Evolutionary conservation across 2,329 filamentous ascomycete genomes (phyloP).

Genomic region (Capronia americana): DNA sequence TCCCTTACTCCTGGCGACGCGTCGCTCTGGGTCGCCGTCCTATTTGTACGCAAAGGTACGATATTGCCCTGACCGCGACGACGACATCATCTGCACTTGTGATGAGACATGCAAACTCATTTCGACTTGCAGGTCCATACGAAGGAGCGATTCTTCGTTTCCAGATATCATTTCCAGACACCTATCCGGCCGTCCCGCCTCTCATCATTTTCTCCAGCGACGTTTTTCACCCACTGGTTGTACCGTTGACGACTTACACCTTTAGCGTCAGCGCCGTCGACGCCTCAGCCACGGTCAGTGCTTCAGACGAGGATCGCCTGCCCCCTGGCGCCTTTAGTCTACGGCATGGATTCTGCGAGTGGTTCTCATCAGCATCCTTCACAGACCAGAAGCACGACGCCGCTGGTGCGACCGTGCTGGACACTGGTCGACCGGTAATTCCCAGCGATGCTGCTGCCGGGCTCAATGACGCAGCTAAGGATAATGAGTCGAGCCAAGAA

Average conservation of each 20-base stretch:
- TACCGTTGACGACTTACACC: conserved; percentile 91
- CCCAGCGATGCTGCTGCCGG: conserved; percentile 44
- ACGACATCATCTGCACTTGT: background rate
- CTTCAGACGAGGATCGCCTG: conserved; percentile 79
- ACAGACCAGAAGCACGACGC: conserved; percentile 51
- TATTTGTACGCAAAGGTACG: conserved; percentile 87
- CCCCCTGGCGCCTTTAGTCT: conserved; percentile 90
- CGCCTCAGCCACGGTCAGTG: conserved; percentile 72
- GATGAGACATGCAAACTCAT: conserved; percentile 12
- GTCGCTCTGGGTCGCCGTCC: conserved; percentile 83
- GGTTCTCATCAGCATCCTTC: conserved; percentile 69
- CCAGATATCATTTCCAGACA: conserved; percentile 81
- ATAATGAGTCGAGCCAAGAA: background rate
- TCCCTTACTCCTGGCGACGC: conserved; percentile 81
- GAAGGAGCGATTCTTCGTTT: conserved; percentile 85
- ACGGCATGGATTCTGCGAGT: conserved; percentile 85
- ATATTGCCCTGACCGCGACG: conserved; percentile 11
- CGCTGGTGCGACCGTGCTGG: conserved; percentile 39
- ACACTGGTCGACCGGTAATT: background rate
- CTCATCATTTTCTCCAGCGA: conserved; percentile 88
- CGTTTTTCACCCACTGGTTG: conserved; percentile 92
- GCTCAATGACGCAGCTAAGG: background rate
- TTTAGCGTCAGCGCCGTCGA: conserved; percentile 71
- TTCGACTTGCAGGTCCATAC: conserved; percentile 73
- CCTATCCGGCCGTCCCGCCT: conserved; percentile 80